Evolutionary conservation across 805 yeast species (phyloP), one percentile per base, ranked within the genome.

Genomic region (Phaffomyces opuntiae): DNA sequence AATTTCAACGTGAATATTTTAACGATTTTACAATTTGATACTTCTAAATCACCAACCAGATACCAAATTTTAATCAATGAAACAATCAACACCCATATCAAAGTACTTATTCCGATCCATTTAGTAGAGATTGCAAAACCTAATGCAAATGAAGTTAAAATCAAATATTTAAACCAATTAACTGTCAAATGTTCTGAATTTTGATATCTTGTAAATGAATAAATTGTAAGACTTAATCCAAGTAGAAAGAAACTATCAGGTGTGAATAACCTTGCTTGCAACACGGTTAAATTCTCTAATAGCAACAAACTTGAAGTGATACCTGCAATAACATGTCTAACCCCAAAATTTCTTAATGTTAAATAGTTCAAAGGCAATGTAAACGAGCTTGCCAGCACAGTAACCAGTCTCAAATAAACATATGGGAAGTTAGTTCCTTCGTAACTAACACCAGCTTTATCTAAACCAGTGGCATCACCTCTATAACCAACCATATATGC

Each of bases 61-160:
- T 62, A 61, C 96, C 96, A 89, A 39, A 83, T 61, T 47, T 69
- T 66, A 2, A 73, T 43, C 3, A 75, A 48, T 2, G 67, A 64
- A 40, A 79, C 55, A 0, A 67, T 5, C 3, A 80, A 74, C 12
- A 85, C 64, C 95, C 95, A 88, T 0, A 64, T 64, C 46, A 79
- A 63, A 0, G 91, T 83, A 55, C 78, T 77, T 21, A 81, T 43
- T 0, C 96, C 97, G 5, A 83, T 74, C 73, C 80, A 77, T 58
- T 87, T 86, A 4, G 84, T 74, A 8, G 89, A 74, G 2, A 80
- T 62, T 1, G 81, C 62, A 39, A 70, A 74, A 14, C 77, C 96
- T 53, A 76, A 67, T 4, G 66, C 71, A 54, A 63, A 12, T 56
- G 78, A 83, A 27, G 81, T 63, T 34, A 73, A 53, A 1, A 72